Evolutionary conservation across 1,284 basidiomycete genomes (phyloP).

Genomic region (Papiliotrema fonsecae): DNA sequence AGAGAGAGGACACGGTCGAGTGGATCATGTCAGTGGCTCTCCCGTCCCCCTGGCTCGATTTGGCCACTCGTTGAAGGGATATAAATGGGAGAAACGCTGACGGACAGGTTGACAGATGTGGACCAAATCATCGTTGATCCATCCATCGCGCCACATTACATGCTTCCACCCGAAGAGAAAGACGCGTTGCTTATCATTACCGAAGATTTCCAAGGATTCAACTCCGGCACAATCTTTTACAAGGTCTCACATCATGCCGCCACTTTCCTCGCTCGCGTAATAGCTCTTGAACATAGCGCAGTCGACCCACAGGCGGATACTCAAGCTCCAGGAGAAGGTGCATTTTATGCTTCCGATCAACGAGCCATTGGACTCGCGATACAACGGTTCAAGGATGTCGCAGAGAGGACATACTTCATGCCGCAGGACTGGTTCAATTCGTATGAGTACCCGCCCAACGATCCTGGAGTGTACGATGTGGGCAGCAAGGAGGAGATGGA

Average conservation of each 20-base stretch:
- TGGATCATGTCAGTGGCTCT: constrained; percentile 6
- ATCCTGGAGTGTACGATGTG: not conserved
- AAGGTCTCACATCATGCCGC: not conserved
- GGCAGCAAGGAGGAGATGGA: too few relatives aligned
- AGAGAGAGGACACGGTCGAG: not conserved
- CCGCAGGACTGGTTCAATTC: constrained; percentile 14
- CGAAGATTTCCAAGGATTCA: constrained; percentile 11
- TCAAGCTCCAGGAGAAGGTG: too few relatives aligned
- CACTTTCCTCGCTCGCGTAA: constrained; percentile 1
- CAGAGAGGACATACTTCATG: constrained; percentile 9
- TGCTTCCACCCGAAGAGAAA: too few relatives aligned
- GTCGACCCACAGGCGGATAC: not conserved
- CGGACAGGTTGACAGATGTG: constrained; percentile 6
- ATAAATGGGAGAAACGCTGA: not conserved
- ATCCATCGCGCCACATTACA: constrained; percentile 2
- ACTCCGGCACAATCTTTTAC: constrained; percentile 6
- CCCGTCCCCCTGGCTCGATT: not conserved
- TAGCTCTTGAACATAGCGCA: not conserved
- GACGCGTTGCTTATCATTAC: constrained; percentile 3
- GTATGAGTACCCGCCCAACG: not conserved
- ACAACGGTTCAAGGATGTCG: not conserved
- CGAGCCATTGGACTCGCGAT: not conserved
- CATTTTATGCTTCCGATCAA: too few relatives aligned
- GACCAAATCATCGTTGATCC: constrained; percentile 10
- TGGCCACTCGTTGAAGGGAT: not conserved